Percentiles rank a stretch among this genome's conserved stretches.
Conservation (phyloP, 2,329 filamentous ascomycete genomes). For the Blastomyces gilchristii region DNA sequence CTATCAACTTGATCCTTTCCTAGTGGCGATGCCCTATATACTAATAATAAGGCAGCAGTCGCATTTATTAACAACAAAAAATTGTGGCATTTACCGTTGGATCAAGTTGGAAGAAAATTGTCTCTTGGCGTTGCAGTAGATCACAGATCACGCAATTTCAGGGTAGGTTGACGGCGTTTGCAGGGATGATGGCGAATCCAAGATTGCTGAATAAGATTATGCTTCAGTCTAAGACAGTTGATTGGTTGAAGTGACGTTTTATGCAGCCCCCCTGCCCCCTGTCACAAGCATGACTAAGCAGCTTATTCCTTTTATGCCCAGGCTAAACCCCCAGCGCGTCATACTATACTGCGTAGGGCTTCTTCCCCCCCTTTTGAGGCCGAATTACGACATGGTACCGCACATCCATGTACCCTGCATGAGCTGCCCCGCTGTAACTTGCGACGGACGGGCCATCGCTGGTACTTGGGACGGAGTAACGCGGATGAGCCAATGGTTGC, state of each 20-base stretch:
- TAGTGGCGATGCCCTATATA: neutral
- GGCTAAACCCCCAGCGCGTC: neutral
- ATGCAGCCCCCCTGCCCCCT: neutral
- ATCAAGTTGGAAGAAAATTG: neutral
- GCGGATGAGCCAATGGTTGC: neutral
- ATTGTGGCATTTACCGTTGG: neutral
- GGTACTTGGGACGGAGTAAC: neutral
- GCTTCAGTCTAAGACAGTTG: neutral
- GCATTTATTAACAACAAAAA: neutral
- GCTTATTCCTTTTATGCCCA: neutral
- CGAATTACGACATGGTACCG: neutral
- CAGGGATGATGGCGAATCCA: neutral
- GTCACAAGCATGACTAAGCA: neutral
- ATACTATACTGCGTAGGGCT: neutral
- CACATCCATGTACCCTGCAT: neutral
- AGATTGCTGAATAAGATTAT: neutral
- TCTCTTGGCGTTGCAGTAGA: neutral
- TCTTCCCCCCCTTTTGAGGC: neutral
- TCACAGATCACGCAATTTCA: constrained; percentile 6
- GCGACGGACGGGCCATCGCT: neutral
- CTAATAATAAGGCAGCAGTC: no score
- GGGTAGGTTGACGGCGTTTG: neutral
- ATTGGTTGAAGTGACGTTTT: neutral
- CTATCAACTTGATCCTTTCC: neutral
- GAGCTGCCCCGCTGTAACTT: neutral